Conservation (phyloP, 805 yeast genomes). For the Suhomyces xylopsoci region DNA sequence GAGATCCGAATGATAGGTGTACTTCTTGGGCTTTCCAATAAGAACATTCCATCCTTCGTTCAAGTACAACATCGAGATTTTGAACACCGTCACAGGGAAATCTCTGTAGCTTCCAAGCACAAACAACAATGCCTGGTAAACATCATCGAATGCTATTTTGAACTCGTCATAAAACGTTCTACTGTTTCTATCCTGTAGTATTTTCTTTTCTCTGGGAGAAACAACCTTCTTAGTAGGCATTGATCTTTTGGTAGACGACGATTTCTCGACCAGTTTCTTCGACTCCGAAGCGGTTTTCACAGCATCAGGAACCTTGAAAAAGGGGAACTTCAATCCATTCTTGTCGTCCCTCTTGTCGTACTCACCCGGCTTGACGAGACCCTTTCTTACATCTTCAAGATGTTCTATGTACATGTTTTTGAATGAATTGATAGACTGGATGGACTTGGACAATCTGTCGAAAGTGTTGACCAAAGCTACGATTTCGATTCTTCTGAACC, state of each 20-base stretch:
- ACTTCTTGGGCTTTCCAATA: constrained; percentile 50
- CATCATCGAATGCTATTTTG: constrained; percentile 48
- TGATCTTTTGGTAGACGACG: neutral
- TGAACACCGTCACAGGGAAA: constrained; percentile 63
- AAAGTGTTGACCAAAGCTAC: constrained; percentile 90
- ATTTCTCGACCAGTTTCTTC: neutral
- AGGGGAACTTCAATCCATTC: constrained; percentile 40
- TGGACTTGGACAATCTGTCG: constrained; percentile 84
- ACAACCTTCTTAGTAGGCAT: constrained; percentile 8
- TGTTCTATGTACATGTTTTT: constrained; percentile 49
- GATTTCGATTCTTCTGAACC: constrained; percentile 73
- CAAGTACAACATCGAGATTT: constrained; percentile 45
- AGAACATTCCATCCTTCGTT: constrained; percentile 69
- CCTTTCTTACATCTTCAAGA: constrained; percentile 38
- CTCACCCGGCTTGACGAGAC: constrained; percentile 39
- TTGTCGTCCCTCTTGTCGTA: constrained; percentile 29
- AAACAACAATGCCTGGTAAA: constrained; percentile 60
- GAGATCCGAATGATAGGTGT: constrained; percentile 3
- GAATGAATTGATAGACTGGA: constrained; percentile 71
- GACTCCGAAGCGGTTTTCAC: neutral
- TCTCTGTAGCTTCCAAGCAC: constrained; percentile 62
- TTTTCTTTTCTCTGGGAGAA: constrained; percentile 1
- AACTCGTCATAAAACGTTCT: constrained; percentile 40
- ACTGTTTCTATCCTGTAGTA: neutral
- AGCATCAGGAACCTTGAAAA: constrained; percentile 9